Evolutionary conservation across 1,284 basidiomycete genomes (phyloP).

Genomic region (Sparassis latifolia): DNA sequence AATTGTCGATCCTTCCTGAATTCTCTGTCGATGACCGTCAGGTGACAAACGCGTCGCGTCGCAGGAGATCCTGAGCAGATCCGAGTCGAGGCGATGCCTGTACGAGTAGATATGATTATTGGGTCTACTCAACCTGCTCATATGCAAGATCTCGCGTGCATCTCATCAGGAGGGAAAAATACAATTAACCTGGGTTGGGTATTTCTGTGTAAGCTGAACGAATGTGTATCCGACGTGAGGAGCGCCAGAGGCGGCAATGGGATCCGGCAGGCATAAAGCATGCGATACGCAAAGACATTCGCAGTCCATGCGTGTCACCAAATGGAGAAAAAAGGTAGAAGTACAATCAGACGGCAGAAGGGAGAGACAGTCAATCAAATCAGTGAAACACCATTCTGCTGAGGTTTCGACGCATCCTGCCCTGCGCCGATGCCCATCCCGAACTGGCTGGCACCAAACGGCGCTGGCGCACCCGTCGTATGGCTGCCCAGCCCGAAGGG

Average conservation of each 20-base stretch:
- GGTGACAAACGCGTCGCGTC: no score
- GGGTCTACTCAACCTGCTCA: no score
- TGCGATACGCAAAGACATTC: neutral
- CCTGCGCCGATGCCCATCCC: slow-evolving; percentile 13
- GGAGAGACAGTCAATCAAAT: slow-evolving; percentile 22
- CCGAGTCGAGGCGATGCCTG: no score
- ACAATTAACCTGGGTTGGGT: neutral
- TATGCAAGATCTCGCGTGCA: no score
- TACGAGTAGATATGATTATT: no score
- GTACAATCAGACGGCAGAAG: neutral
- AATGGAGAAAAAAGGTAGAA: neutral
- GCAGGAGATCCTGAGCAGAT: no score
- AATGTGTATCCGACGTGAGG: neutral
- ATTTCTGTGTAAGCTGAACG: neutral
- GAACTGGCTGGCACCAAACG: slow-evolving; percentile 6
- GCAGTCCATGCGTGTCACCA: neutral
- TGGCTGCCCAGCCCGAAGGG: slow-evolving; percentile 13
- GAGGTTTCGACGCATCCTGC: slow-evolving; percentile 19
- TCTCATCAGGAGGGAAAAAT: neutral
- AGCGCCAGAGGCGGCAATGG: neutral
- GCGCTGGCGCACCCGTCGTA: slow-evolving; percentile 2
- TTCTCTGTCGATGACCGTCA: no score
- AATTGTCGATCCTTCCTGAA: no score
- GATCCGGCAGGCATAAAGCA: neutral
- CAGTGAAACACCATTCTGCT: slow-evolving; percentile 29